phyloP scores from a whole-genome alignment of 306 rosid genomes.

The Luffa aegyptiaca region DNA sequence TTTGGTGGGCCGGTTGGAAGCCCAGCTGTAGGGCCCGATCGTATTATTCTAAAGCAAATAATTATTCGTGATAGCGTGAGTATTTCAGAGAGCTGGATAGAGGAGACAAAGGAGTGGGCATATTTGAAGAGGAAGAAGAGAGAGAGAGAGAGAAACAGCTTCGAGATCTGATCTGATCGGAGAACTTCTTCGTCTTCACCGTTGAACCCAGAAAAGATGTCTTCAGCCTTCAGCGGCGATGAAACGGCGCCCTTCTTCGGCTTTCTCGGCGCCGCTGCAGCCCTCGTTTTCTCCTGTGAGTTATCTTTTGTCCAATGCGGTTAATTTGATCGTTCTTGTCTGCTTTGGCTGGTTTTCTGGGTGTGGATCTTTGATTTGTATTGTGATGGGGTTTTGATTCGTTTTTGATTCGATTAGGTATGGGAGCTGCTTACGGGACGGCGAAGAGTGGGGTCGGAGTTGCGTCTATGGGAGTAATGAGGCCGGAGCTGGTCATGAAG shows the following conservation, averaged over 20 bases:
- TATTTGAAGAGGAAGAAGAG: not conserved
- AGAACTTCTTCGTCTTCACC: not conserved
- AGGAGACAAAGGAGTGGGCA: not conserved
- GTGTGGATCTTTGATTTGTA: not conserved
- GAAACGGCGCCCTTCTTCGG: constrained; percentile 60
- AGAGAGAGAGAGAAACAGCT: not conserved
- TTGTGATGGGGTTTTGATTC: not conserved
- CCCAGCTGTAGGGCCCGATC: not conserved
- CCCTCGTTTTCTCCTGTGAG: constrained; percentile 49
- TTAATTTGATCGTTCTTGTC: not conserved
- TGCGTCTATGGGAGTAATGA: constrained; percentile 62
- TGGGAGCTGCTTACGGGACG: constrained; percentile 61
- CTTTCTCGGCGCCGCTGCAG: constrained; percentile 57
- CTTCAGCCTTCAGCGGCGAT: constrained; percentile 43
- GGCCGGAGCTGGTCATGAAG: constrained; percentile 61
- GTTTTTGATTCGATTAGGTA: constrained; percentile 26
- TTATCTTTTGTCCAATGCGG: not conserved
- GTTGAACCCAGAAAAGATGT: not conserved
- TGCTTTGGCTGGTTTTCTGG: not conserved
- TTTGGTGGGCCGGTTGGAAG: not conserved
- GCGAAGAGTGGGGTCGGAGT: constrained; percentile 61
- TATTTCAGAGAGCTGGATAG: not conserved
- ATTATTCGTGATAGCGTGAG: not conserved
- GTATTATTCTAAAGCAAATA: not conserved
- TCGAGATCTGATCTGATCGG: constrained; percentile 12